A percentile compares a stretch with the other conserved stretches of the same genome.
Evolutionary conservation across 1,139 yeast genomes (phyloP).

Genomic region (Debaryomyces sp.): DNA sequence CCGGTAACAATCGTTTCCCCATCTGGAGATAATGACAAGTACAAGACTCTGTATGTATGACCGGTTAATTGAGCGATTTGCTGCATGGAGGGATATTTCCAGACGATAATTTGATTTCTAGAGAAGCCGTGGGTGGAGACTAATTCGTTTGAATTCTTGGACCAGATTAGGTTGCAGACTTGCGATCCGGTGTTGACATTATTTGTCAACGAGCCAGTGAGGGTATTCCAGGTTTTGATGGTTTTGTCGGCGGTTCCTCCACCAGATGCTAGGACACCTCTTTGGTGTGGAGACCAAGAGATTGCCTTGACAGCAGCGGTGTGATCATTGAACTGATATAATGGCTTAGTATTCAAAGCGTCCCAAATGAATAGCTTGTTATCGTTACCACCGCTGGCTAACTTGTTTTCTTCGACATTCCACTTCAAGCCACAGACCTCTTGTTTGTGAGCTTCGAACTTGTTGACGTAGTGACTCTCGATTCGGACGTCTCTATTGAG

Average conservation of each 20-base stretch:
- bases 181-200: conserved; percentile 95
- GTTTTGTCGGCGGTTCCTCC: conserved; percentile 97
- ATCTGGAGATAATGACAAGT: conserved; percentile 91
- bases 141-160: conserved; percentile 85
- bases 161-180: conserved; percentile 94
- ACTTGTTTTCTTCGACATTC: conserved; percentile 85
- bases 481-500: conserved; percentile 90
- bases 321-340: conserved; percentile 78
- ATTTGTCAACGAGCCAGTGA: conserved; percentile 70
- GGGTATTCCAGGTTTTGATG: conserved; percentile 90
- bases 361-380: conserved; percentile 87
- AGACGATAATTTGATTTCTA: conserved; percentile 84
- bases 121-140: conserved; percentile 97
- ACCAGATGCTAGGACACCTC: conserved; percentile 92
- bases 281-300: conserved; percentile 97
- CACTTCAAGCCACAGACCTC: conserved; percentile 96
- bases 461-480: conserved; percentile 77
- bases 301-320: conserved; percentile 95
- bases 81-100: conserved; percentile 94
- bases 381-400: conserved; percentile 95
- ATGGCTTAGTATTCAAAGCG: conserved; percentile 69
- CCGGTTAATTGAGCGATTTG: conserved; percentile 94
- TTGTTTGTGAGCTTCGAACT: conserved; percentile 78
- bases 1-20: conserved; percentile 99
- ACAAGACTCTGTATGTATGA: conserved; percentile 89